Evolutionary conservation across 768 basidiomycete species (phyloP).

Genomic region (Leccinum arenicola): DNA sequence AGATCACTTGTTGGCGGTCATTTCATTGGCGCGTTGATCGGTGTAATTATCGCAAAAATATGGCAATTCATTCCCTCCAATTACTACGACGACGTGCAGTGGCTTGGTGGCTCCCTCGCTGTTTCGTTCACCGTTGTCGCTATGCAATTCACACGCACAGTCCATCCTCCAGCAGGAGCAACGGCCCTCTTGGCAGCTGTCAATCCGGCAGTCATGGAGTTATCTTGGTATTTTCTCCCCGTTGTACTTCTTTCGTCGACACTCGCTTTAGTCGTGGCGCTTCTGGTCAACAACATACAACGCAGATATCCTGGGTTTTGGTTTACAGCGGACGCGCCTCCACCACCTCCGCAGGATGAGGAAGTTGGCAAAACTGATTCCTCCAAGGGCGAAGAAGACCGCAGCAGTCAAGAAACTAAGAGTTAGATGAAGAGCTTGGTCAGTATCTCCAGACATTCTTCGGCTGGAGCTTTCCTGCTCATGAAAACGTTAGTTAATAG

Average conservation of each 20-base stretch:
- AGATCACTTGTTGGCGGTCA: constrained; percentile 50
- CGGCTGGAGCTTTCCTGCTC: neutral
- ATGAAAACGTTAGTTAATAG: neutral
- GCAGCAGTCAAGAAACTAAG: neutral
- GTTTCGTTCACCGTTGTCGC: constrained; percentile 41
- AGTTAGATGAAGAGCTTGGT: constrained; percentile 5
- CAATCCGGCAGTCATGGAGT: constrained; percentile 37
- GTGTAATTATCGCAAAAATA: constrained; percentile 50
- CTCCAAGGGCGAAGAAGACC: neutral
- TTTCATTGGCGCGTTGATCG: constrained; percentile 39
- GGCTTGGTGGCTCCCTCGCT: constrained; percentile 38
- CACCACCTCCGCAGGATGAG: neutral
- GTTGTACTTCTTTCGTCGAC: constrained; percentile 48
- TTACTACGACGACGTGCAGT: constrained; percentile 43
- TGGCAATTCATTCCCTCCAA: constrained; percentile 45
- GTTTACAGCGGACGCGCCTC: constrained; percentile 24
- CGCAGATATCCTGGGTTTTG: constrained; percentile 46
- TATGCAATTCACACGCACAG: constrained; percentile 53
- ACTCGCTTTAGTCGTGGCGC: constrained; percentile 34
- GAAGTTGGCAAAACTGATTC: neutral
- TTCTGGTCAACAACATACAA: constrained; percentile 52
- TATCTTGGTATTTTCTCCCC: constrained; percentile 55
- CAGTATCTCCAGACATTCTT: neutral
- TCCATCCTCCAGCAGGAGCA: constrained; percentile 57
- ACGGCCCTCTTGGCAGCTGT: constrained; percentile 53